Base-by-base conservation (phyloP, 1,284 basidiomycete species). In the Moniliella sp. region DNA sequence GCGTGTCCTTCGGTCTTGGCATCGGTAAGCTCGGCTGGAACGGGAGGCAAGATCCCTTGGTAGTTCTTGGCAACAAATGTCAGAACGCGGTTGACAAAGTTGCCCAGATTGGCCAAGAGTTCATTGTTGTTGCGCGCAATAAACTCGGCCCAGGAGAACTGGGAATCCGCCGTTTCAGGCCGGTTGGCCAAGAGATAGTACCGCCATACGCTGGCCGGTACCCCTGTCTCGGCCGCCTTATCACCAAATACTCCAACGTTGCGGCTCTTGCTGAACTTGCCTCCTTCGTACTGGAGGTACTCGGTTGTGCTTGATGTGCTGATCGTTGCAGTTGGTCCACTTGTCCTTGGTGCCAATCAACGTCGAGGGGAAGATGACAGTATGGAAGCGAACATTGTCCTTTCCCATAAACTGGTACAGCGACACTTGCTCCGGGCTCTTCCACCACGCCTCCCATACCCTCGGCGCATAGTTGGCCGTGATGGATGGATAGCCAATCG, bases 371-470 rank as follows among this genome's bases (percentile, higher is more conserved):
- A 78, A 97, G 57, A 86, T 83, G 34, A 97, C 75, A 1, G 83
- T 86, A 62, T 99, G 88, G 74, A 99, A 99, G 61, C 88, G 91
- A 35, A 86, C 81, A 48, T 93, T 59, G 46, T 59, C 55, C 46
- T 64, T 62, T 47, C 64, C 64, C 88, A 99, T 99, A 68, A 99
- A 99, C 62, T 99, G 91, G 66, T 82, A 93, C 33, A 97, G 67
- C 48, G 74, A 70, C 45, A 99, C 86, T 49, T 94, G 70, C 47
- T 83, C 69, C 3, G 79, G 79, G 59, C 88, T 79, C 60, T 81
- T 75, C 88, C 88, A 99, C 88, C 88, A 99, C 59, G 76, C 69
- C 61, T 78, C 74, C 88, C 88, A 99, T 43, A 91, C 76, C 43
- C 91, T 76, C 29, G 76, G 67, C 14, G 83, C 91, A 66, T 91